Evolutionary conservation across 306 rosid species (phyloP), one percentile per base, ranked within the genome.

Genomic region (Trifolium fragiferum): DNA sequence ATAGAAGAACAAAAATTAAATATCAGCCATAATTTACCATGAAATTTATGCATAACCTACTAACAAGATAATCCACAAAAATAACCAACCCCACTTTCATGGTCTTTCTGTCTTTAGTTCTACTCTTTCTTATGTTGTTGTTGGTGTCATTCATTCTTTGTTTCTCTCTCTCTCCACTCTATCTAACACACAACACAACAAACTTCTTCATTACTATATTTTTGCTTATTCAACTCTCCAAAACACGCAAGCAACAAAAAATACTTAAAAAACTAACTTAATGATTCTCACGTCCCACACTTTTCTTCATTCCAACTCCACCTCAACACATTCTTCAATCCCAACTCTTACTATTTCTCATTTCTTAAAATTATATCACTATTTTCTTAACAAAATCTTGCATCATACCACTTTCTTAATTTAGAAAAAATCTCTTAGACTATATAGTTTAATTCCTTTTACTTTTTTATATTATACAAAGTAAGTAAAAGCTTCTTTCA

Each of bases 231-330:
- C 89, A 79, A 80, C 82, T 83, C 84, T 70, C 86, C 87, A 67
- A 58, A 68, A 8, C 78, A 70, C 65, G 54, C 64, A 44, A 61
- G 35, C 33, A 61, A 62, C 35, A 61, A 7, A 27, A 44, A 35
- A 60, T 68, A 16, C 15, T 68, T 9, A 49, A 68, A 68, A 47
- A 19, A 53, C 30, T 75, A 9, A 37, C 78, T 80, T 85, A 72
- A 84, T 86, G 92, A 84, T 84, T 73, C 85, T 83, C 93, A 86
- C 92, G 89, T 86, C 86, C 86, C 75, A 44, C 82, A 66, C 77
- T 73, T 79, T 57, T 77, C 85, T 82, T 76, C 82, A 78, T 76
- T 60, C 84, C 72, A 85, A 79, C 81, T 80, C 82, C 54, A 81
- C 62, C 76, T 72, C 74, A 47, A 47, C 18, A 47, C 20, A 50